Conservation (phyloP, 2,329 filamentous ascomycete species). For the Raffaelea albimanens region DNA sequence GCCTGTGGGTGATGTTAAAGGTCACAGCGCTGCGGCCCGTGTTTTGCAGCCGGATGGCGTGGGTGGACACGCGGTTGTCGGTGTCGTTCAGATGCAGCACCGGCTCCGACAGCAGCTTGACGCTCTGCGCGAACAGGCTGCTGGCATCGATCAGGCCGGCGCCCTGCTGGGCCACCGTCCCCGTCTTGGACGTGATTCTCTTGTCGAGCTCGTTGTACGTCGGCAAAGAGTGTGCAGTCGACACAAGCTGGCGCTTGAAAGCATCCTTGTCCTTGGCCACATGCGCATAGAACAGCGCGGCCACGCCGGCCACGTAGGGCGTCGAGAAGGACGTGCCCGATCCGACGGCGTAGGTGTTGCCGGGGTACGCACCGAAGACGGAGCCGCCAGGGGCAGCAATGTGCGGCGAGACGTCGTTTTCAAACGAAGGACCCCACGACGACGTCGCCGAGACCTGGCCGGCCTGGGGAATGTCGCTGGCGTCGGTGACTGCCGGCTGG, state of each 20-base stretch:
- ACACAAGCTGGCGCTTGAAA: background rate
- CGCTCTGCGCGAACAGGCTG: slow-evolving; percentile 5
- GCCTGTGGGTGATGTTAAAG: background rate
- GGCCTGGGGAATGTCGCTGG: background rate
- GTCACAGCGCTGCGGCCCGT: background rate
- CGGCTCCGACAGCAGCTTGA: background rate
- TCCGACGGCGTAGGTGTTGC: slow-evolving; percentile 10
- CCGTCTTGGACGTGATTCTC: slow-evolving; percentile 3
- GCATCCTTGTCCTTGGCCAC: background rate
- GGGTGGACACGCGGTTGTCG: background rate
- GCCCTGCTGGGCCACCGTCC: slow-evolving; percentile 11
- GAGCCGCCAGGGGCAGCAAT: background rate
- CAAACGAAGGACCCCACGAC: background rate
- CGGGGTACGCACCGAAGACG: slow-evolving; percentile 13
- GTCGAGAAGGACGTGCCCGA: slow-evolving; percentile 15
- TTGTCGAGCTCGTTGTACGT: slow-evolving; percentile 4
- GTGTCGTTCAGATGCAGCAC: background rate
- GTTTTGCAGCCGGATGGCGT: background rate
- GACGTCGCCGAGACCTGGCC: background rate
- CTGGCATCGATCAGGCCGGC: slow-evolving; percentile 13
- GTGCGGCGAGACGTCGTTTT: background rate
- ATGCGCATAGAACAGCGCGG: slow-evolving; percentile 14
- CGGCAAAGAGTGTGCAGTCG: slow-evolving; percentile 4
- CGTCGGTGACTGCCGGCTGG: background rate
- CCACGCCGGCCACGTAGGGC: slow-evolving; percentile 14